Evolutionary conservation across 495 filamentous ascomycete species (phyloP), one percentile per base, ranked within the genome.

Genomic region (Articulospora tetracladia): DNA sequence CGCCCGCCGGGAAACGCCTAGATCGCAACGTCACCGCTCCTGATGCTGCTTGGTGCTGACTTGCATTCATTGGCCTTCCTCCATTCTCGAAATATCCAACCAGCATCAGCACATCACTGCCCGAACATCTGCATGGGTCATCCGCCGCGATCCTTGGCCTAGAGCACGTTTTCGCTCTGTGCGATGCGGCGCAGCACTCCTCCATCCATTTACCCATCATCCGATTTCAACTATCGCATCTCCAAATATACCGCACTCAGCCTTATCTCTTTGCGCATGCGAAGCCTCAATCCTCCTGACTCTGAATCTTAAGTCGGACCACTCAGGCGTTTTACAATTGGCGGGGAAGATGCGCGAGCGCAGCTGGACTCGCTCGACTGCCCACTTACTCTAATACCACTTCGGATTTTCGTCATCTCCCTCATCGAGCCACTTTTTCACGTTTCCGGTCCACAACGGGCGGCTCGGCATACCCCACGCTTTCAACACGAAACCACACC

Each of bases 121-220:
- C 50, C 17, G 11, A 44, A 19, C 39, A 44, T 8, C 3, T 19
- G 22, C 50, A 30, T 53, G 50, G 50, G 50, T 17, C 26, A 17
- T 53, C 26, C 50, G 4, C 17, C 50, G 10, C 25, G 17, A 28
- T 53, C 25, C 25, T 53, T 25, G 25, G 50, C 26, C 17, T 28
- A 19, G 39, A 11, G 39, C 39, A 44, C 39, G 39, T 44, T 44
- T 44, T 44, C 39, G 11, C n/a, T n/a, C 39, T 17, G 8, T 44
- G 39, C 20, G 11, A 50, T 24, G 47, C 47, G 47, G 47, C 47
- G 47, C 47, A 50, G 47, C 47, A 50, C 47, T 25, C n/a, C n/a
- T n/a, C 17, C 30, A 13, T 44, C 39, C 39, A 44, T 44, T 12
- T n/a, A 12, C 8, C 39, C 39, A 44, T 11, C 15, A 7, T 13